Evolutionary conservation across 2,329 filamentous ascomycete genomes (phyloP).

Genomic region (Xylariaceae sp.): DNA sequence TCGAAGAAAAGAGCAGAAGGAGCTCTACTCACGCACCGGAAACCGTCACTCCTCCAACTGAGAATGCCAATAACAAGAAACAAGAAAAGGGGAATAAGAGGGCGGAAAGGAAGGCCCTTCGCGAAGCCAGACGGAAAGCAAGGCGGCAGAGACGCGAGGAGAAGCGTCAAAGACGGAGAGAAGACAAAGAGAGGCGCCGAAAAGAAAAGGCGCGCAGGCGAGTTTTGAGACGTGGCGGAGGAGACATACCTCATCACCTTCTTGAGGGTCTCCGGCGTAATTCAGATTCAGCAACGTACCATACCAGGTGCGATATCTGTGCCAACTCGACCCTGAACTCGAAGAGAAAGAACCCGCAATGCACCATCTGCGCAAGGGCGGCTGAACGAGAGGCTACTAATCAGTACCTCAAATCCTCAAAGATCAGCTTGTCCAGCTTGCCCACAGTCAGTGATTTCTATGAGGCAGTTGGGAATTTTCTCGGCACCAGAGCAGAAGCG

Average conservation of each 20-base stretch:
- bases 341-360: slow-evolving; percentile 9
- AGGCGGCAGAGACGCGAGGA: slow-evolving; percentile 21
- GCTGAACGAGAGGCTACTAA: slow-evolving; percentile 10
- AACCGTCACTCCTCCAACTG: background rate
- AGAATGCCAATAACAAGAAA: slow-evolving; percentile 1
- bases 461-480: slow-evolving; percentile 10
- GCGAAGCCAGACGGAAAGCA: slow-evolving; percentile 16
- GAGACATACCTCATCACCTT: slow-evolving; percentile 16
- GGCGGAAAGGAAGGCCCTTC: slow-evolving; percentile 18
- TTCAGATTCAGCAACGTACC: slow-evolving; percentile 4
- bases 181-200: slow-evolving; percentile 18
- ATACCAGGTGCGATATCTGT: slow-evolving; percentile 23
- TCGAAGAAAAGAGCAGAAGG: background rate
- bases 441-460: slow-evolving; percentile 14
- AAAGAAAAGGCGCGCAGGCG: slow-evolving; percentile 20
- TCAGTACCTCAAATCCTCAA: slow-evolving; percentile 21
- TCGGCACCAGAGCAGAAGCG: background rate
- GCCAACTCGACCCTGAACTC: slow-evolving; percentile 6
- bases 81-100: slow-evolving; percentile 18
- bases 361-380: slow-evolving; percentile 11
- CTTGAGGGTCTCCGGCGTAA: slow-evolving; percentile 7
- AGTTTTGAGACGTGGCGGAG: slow-evolving; percentile 19
- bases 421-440: slow-evolving; percentile 4
- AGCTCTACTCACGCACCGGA: slow-evolving; percentile 4
- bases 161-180: slow-evolving; percentile 17